Base-by-base conservation (phyloP, 305 asterid species). In the Fraxinus nigra region DNA sequence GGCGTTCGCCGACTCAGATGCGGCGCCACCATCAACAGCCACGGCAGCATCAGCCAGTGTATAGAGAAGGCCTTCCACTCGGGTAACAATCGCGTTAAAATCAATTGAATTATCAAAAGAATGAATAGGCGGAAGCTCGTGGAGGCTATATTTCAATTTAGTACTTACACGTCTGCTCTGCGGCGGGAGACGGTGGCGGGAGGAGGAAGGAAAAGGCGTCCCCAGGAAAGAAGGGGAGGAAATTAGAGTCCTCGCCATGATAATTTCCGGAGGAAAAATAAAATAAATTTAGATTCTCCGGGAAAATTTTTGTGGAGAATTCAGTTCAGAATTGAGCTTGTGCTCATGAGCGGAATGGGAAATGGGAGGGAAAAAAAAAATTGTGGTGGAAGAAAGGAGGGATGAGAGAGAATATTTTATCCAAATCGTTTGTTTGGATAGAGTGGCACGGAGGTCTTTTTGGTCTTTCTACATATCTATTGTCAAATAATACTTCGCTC, bases 31-130 rank as follows among this genome's bases (percentile, higher is more conserved):
- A 35, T 88, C 87, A 72, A 83, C 92, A 13, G 92, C 92, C 26
- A 92, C 95, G 72, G 97, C 97, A 38, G 99, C 97, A 86, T 97
- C 98, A 14, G 99, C 99, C 33, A 97, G 84, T 22, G 99, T 93
- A 85, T 97, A 97, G 11, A 97, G 88, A 73, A 97, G 79, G 82
- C 94, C 84, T 90, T 94, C 98, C 33, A 98, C 95, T 82, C 95
- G 87, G 82, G 85, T 91, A 75, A 87, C 28, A 78, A 91, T 82
- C 51, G 94, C 90, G 35, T 54, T 76, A 83, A 92, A 72, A 81
- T 94, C 93, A 35, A 93, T n/a, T 0, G 93, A 80, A 61, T 81
- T 82, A 28, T 84, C 88, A 54, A 85, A 72, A 7, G 86, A 72
- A 0, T 85, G 84, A 78, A 92, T 79, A 0, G 93, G 90, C 5